Base-by-base conservation (phyloP, 2,329 filamentous ascomycete genomes). In the Aplosporella prunicola region DNA sequence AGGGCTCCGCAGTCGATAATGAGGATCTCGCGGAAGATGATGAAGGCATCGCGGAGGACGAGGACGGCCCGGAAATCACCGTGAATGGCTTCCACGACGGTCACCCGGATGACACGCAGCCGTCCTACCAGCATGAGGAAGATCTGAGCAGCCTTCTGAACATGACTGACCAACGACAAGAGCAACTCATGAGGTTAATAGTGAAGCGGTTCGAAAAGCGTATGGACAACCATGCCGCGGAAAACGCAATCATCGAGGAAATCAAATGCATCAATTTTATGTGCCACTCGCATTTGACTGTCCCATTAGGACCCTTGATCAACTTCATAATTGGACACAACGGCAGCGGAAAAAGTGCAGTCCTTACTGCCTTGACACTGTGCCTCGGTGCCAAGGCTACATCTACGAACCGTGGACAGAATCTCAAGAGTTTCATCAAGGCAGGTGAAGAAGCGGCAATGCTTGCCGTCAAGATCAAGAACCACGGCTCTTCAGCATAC, bases 301-400 rank as follows among this genome's bases (percentile, higher is more conserved):
- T 93, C 42, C 74, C 82, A 40, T 69, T 98, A n/a, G 91, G 91
- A 0, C 91, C 91, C 0, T 67, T 95, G 24, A 93, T 98, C 59
- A 98, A 98, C 61, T 98, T 98, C 61, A 88, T 98, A 44, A 88
- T 95, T 39, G 91, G 91, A 11, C 87, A 94, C 58, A 98, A 98
- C 55, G 91, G 91, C 20, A 96, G 89, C 55, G 91, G 91, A 23
- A 98, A 98, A 66, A 98, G 91, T 57, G 91, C 91, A 3, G 82
- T 96, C 10, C 66, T 98, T 18, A 96, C 91, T 0, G 91, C 87
- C 4, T 76, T 98, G 46, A 94, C 87, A 0, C 71, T 98, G 22
- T 96, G 91, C 52, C 69, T 98, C n/a, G 91, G 91, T 43, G 89
- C 84, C 14, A 96, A 95, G 59, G 88, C 91, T 2, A 85, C 85